Evolutionary conservation across 306 rosid species (phyloP), one percentile per base, ranked within the genome.

Genomic region (Gillenia trifoliata): DNA sequence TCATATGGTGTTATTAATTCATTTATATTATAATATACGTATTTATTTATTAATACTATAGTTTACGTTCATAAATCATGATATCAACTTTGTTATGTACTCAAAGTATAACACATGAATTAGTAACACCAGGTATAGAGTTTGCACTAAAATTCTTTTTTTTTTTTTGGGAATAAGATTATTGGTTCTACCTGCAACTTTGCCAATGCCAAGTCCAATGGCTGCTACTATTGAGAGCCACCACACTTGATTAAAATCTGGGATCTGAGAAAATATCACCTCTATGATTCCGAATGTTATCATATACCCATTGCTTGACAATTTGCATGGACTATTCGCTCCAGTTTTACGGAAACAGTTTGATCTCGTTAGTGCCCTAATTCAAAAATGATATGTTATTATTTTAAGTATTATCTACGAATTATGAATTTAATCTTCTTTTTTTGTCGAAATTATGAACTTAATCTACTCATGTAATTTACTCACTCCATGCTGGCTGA

Each of bases 401-500:
- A 10, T 1, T 47, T 47, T 13, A 47, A 15, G 17, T 17, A 9
- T 47, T 0, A 41, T n/a, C n/a, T n/a, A 33, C 26, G 16, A 4
- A 45, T 15, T 16, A 45, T 11, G 17, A 11, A 26, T n/a, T n/a
- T n/a, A n/a, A n/a, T n/a, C n/a, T n/a, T n/a, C n/a, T n/a, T n/a
- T n/a, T n/a, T n/a, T n/a, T n/a, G n/a, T n/a, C n/a, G 30, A 64
- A 4, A 3, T 22, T 6, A 31, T 20, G 41, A 68, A 45, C 11
- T 73, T 28, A 29, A 41, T 66, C 31, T 38, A 16, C 59, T 67
- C 15, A 17, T 36, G 57, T 4, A n/a, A n/a, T n/a, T n/a, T n/a
- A 85, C 96, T 83, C 78, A 90, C 96, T 88, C 88, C 96, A 90
- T 90, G 41, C 93, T 90, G 68, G 88, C 96, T n/a, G 93, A 88